A percentile compares a stretch with the other conserved stretches of the same genome.
These are phyloP conservation scores for Sarcocystis neurona DNA, from an alignment of 169 alveolate species.

Conservation along the genomic window DNA sequence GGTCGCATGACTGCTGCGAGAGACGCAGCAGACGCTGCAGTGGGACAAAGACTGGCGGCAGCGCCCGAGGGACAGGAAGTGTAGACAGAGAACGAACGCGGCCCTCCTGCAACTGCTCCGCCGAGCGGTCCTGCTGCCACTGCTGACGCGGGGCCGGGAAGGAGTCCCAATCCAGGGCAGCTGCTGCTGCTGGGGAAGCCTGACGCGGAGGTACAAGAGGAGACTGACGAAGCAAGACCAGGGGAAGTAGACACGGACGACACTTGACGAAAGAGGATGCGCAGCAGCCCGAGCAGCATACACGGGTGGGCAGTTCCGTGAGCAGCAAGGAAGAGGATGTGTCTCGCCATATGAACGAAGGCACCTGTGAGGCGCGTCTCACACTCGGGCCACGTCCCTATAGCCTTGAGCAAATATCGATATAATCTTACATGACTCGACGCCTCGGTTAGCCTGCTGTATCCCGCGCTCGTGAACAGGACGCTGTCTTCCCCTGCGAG, in stretches of 20 bases:
- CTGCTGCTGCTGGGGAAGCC: conserved; percentile 23
- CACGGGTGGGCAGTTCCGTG: conserved; percentile 44
- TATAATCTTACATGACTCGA: conserved; percentile 40
- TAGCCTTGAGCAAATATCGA: conserved; percentile 57
- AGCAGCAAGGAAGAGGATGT: conserved; percentile 44
- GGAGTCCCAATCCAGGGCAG: no score
- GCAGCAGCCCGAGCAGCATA: conserved; percentile 53
- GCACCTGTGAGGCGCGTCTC: conserved; percentile 17
- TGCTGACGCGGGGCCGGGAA: no score
- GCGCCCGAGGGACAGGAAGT: no score
- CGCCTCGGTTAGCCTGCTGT: conserved; percentile 54
- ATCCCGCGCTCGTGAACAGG: conserved; percentile 57
- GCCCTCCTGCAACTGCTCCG: no score
- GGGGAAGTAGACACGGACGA: no score
- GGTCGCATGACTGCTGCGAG: no score
- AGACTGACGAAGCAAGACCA: no score
- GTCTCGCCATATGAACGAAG: conserved; percentile 3
- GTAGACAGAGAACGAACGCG: no score
- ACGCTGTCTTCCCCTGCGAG: conserved; percentile 52
- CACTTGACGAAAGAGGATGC: conserved; percentile 53
- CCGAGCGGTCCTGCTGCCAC: no score
- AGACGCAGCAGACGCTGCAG: no score
- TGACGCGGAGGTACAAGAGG: conserved; percentile 51
- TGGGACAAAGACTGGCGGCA: no score
- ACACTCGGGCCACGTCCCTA: conserved; percentile 47